These are phyloP conservation scores for Colletotrichum salicis DNA, from an alignment of 2,329 filamentous ascomycete species.

Conservation along the genomic window DNA sequence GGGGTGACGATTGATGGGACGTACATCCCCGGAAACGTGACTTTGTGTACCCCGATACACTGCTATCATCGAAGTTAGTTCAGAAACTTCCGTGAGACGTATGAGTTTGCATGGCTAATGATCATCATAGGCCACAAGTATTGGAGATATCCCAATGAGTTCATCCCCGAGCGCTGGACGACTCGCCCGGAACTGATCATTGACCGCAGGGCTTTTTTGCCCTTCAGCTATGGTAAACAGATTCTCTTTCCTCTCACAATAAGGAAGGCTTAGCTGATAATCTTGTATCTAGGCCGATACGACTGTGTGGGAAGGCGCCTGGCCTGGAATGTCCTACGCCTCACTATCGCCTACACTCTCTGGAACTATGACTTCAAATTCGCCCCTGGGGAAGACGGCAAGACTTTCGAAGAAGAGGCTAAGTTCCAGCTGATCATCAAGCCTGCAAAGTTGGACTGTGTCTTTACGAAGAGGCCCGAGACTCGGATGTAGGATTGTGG, in stretches of 20 bases:
- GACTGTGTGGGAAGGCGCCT: conserved; percentile 31
- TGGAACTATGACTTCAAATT: conserved; percentile 33
- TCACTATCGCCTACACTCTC: conserved; percentile 28
- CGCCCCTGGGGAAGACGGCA: conserved; percentile 27
- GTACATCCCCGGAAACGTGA: conserved; percentile 41
- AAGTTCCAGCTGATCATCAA: conserved; percentile 28
- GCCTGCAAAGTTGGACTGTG: conserved; percentile 22
- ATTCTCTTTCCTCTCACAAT: neutral
- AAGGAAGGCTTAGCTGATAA: neutral
- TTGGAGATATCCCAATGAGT: conserved; percentile 31
- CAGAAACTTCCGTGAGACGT: no score
- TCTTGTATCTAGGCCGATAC: neutral
- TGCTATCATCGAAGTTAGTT: conserved; percentile 21
- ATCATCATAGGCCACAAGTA: conserved; percentile 11
- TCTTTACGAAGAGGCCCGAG: conserved; percentile 15
- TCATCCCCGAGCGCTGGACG: conserved; percentile 41
- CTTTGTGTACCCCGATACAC: conserved; percentile 19
- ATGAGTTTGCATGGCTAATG: neutral
- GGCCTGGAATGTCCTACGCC: conserved; percentile 22
- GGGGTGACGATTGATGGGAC: conserved; percentile 41
- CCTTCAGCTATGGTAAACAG: conserved; percentile 10
- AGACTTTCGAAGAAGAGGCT: neutral
- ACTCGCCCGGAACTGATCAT: conserved; percentile 37
- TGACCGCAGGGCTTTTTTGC: conserved; percentile 35
- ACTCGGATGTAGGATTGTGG: no score